Conservation (phyloP, 352 stramenopile genomes). For the Pythium myriotylum region DNA sequence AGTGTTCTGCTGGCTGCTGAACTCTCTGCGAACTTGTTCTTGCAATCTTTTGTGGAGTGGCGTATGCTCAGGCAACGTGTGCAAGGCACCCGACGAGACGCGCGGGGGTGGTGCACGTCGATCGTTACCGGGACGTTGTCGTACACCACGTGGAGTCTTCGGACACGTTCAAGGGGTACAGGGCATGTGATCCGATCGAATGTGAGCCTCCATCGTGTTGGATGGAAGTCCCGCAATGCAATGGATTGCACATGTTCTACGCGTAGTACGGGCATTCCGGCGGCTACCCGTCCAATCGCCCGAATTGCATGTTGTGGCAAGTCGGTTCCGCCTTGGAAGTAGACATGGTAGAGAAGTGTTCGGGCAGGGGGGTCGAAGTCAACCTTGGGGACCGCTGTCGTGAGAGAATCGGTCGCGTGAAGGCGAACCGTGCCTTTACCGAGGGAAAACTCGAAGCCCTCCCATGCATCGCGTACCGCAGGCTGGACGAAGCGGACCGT, state of each 20-base stretch:
- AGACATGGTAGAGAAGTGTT: too few relatives aligned
- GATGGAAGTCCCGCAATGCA: constrained; percentile 10
- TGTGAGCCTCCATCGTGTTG: constrained; percentile 40
- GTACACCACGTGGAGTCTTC: not conserved
- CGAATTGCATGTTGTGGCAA: too few relatives aligned
- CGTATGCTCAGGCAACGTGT: constrained; percentile 5
- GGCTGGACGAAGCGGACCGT: too few relatives aligned
- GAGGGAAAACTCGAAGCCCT: too few relatives aligned
- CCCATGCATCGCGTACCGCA: too few relatives aligned
- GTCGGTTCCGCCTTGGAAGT: too few relatives aligned
- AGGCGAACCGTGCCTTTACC: too few relatives aligned
- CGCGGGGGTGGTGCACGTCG: constrained; percentile 4
- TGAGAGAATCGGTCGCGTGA: too few relatives aligned
- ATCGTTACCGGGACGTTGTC: not conserved
- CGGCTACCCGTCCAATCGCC: too few relatives aligned
- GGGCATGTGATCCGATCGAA: constrained; percentile 32
- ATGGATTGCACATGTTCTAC: constrained; percentile 2
- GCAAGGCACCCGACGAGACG: not conserved
- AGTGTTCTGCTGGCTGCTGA: not conserved
- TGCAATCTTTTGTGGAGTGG: constrained; percentile 3
- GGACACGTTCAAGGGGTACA: not conserved
- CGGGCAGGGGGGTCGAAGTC: too few relatives aligned
- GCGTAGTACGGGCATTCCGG: too few relatives aligned
- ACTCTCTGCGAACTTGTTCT: not conserved
- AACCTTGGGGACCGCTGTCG: too few relatives aligned